Evolutionary conservation across 106 monocot species (phyloP).

Genomic region (Allium sativum): DNA sequence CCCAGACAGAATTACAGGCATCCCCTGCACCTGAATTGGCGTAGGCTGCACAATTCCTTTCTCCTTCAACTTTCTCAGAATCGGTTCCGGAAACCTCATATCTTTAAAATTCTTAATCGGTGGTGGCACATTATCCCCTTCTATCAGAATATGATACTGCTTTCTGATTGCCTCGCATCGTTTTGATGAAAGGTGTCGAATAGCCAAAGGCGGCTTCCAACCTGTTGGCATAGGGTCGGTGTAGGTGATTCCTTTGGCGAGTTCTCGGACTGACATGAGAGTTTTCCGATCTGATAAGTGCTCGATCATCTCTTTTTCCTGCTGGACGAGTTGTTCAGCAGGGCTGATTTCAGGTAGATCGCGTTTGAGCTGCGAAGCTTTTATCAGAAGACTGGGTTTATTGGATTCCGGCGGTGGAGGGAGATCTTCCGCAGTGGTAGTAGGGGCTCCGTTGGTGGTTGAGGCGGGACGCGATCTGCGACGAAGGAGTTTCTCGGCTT

Average conservation of each 20-base stretch:
- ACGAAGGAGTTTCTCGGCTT: slow-evolving; percentile 62
- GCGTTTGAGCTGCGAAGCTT: slow-evolving; percentile 80
- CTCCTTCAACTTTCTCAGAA: slow-evolving; percentile 63
- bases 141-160: slow-evolving; percentile 85
- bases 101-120: slow-evolving; percentile 75
- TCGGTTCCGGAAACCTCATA: slow-evolving; percentile 61
- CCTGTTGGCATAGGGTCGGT: slow-evolving; percentile 76
- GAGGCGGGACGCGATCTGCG: slow-evolving; percentile 19
- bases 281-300: slow-evolving; percentile 91
- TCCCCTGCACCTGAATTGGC: slow-evolving; percentile 90
- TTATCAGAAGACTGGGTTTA: slow-evolving; percentile 81
- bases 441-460: slow-evolving; percentile 5
- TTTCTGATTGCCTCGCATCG: slow-evolving; percentile 40
- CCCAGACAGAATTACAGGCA: slow-evolving; percentile 66
- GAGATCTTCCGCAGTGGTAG: neutral
- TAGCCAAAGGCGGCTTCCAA: slow-evolving; percentile 77
- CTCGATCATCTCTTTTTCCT: slow-evolving; percentile 96
- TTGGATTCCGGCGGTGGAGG: slow-evolving; percentile 13
- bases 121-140: slow-evolving; percentile 80
- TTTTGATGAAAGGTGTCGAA: slow-evolving; percentile 52
- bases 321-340: slow-evolving; percentile 66
- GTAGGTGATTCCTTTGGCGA: slow-evolving; percentile 94
- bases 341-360: slow-evolving; percentile 71
- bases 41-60: slow-evolving; percentile 84
- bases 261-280: slow-evolving; percentile 92